Percentiles rank a stretch among this genome's conserved stretches.
phyloP scores from a whole-genome alignment of 371 early-diverging fungal species.

The Dentiscutata heterogama region DNA sequence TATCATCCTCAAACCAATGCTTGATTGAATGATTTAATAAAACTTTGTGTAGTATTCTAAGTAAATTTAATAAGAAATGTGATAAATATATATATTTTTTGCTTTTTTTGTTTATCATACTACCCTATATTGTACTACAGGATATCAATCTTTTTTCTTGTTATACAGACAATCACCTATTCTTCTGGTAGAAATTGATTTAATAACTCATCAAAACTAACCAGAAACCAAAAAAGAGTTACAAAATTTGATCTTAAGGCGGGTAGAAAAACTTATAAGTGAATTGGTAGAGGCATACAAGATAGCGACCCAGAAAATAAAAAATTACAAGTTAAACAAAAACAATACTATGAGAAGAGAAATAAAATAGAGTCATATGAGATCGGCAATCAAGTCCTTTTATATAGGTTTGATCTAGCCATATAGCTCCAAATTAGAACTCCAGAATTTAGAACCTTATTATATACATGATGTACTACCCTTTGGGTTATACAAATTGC shows the following conservation, averaged over 20 bases:
- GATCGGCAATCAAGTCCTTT: no score
- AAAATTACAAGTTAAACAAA: no score
- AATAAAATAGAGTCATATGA: not conserved
- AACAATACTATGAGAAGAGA: no score
- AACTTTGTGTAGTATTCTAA: not conserved
- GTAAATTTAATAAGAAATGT: not conserved
- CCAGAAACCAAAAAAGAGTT: not conserved
- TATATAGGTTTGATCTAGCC: slow-evolving; percentile 44
- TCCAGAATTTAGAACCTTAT: slow-evolving; percentile 5
- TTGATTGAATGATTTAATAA: slow-evolving; percentile 51
- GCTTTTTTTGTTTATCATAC: slow-evolving; percentile 35
- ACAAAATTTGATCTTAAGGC: not conserved
- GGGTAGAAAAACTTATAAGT: no score
- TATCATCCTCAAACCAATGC: slow-evolving; percentile 34
- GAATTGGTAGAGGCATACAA: no score
- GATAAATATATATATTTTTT: no score
- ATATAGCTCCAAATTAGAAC: slow-evolving; percentile 39
- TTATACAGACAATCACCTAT: no score
- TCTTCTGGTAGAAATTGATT: slow-evolving; percentile 36
- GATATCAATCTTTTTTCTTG: slow-evolving; percentile 27
- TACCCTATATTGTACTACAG: not conserved
- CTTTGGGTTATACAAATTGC: not conserved
- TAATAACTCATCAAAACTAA: slow-evolving; percentile 46
- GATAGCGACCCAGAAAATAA: no score
- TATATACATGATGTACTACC: no score